Conservation (phyloP, 148 eudicot genomes). For the Nepenthes gracilis region DNA sequence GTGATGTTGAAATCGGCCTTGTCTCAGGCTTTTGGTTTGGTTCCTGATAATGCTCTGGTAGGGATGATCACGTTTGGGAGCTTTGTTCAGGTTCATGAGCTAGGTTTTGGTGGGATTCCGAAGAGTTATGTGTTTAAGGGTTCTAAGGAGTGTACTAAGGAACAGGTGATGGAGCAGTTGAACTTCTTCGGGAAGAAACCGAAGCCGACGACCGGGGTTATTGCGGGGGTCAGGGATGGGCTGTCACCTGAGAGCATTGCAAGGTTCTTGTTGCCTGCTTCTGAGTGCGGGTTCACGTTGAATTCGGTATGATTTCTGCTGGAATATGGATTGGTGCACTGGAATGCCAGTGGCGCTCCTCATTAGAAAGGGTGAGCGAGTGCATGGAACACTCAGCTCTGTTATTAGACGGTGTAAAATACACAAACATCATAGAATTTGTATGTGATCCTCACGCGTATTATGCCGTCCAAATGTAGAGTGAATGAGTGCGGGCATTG, state of each 20-base stretch:
- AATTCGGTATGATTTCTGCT: conserved; percentile 49
- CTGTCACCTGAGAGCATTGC: conserved; percentile 64
- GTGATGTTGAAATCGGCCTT: conserved; percentile 49
- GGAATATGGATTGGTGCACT: neutral
- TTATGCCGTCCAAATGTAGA: too few species aligned
- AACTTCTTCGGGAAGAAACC: conserved; percentile 55
- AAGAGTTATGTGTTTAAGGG: conserved; percentile 88
- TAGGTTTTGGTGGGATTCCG: conserved; percentile 69
- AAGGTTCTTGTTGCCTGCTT: conserved; percentile 74
- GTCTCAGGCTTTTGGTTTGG: conserved; percentile 57
- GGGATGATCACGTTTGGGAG: conserved; percentile 87
- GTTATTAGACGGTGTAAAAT: too few species aligned
- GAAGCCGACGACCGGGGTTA: conserved; percentile 54
- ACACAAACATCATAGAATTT: too few species aligned
- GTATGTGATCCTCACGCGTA: too few species aligned
- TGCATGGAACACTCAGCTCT: too few species aligned
- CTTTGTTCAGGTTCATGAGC: conserved; percentile 68
- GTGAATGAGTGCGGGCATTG: too few species aligned
- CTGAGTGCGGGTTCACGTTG: conserved; percentile 77
- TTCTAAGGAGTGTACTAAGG: conserved; percentile 67
- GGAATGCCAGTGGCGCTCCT: too few species aligned
- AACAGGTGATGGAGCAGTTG: conserved; percentile 85
- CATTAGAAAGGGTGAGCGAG: too few species aligned
- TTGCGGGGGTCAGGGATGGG: conserved; percentile 86
- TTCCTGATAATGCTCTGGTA: conserved; percentile 62